Percentiles rank a stretch among this genome's conserved stretches.
phyloP scores from a whole-genome alignment of 2,329 filamentous ascomycete genomes.

The Rutstroemia sp. region DNA sequence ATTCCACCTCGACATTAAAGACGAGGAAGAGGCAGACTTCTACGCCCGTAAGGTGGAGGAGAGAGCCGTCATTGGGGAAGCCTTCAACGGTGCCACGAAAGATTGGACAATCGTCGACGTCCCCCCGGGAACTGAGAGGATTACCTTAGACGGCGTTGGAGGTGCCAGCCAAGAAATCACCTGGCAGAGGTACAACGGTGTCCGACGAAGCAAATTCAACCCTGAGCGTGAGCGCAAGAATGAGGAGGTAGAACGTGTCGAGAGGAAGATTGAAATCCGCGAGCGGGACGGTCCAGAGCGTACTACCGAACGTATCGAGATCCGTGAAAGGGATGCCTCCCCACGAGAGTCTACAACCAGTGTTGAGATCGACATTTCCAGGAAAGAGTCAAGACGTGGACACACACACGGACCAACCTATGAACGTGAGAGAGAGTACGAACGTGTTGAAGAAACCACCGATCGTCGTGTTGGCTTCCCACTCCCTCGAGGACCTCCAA shows the following conservation, averaged over 20 bases:
- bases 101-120: slow-evolving; percentile 81
- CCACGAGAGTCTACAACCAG: slow-evolving; percentile 15
- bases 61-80: slow-evolving; percentile 64
- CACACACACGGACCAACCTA: slow-evolving; percentile 13
- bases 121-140: slow-evolving; percentile 72
- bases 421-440: slow-evolving; percentile 31
- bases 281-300: slow-evolving; percentile 6
- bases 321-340: slow-evolving; percentile 13
- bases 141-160: slow-evolving; percentile 74
- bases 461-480: slow-evolving; percentile 39
- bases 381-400: slow-evolving; percentile 4
- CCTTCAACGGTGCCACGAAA: slow-evolving; percentile 63
- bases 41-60: slow-evolving; percentile 63
- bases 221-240: slow-evolving; percentile 50
- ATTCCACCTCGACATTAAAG: slow-evolving; percentile 22
- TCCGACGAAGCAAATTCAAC: slow-evolving; percentile 66
- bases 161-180: slow-evolving; percentile 69
- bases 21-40: slow-evolving; percentile 47
- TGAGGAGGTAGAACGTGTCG: slow-evolving; percentile 1
- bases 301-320: slow-evolving; percentile 16
- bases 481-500: slow-evolving; percentile 18
- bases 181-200: slow-evolving; percentile 74
- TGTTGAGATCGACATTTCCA: slow-evolving; percentile 27
- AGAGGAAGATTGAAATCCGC: slow-evolving; percentile 6
- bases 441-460: slow-evolving; percentile 43